Evolutionary conservation across 2,329 filamentous ascomycete genomes (phyloP).

Genomic region (Triangularia setosa): DNA sequence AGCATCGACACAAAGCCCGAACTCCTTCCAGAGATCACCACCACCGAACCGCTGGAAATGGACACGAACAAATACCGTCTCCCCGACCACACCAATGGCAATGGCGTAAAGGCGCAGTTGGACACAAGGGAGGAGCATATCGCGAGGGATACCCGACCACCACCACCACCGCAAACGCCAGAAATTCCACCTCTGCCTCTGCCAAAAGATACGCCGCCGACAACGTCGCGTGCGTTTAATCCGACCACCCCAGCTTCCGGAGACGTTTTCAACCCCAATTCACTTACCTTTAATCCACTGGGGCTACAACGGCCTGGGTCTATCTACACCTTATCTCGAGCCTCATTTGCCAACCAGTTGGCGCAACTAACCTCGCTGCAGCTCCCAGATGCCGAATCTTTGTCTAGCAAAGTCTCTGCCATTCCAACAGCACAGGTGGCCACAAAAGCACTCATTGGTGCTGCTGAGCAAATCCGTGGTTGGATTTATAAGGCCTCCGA

Average conservation of each 20-base stretch:
- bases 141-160: slow-evolving; percentile 43
- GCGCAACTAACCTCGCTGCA: slow-evolving; percentile 87
- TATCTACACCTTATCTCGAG: slow-evolving; percentile 88
- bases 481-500: slow-evolving; percentile 94
- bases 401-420: slow-evolving; percentile 77
- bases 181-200: slow-evolving; percentile 40
- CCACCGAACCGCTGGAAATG: slow-evolving; percentile 53
- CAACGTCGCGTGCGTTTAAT: slow-evolving; percentile 23
- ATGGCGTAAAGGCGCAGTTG: slow-evolving; percentile 61
- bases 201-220: slow-evolving; percentile 52
- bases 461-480: slow-evolving; percentile 85
- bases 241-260: slow-evolving; percentile 25
- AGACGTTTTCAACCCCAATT: slow-evolving; percentile 46
- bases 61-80: slow-evolving; percentile 72
- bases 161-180: slow-evolving; percentile 32
- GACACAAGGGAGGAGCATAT: slow-evolving; percentile 57
- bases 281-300: slow-evolving; percentile 60
- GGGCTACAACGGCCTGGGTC: slow-evolving; percentile 71
- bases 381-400: slow-evolving; percentile 76
- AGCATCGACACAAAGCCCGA: slow-evolving; percentile 31
- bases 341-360: slow-evolving; percentile 89
- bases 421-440: slow-evolving; percentile 85
- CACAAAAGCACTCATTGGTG: slow-evolving; percentile 75
- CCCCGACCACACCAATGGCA: slow-evolving; percentile 65
- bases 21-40: slow-evolving; percentile 50